Percentiles rank a stretch among this genome's conserved stretches.
Evolutionary conservation across 768 basidiomycete species (phyloP).

Genomic region (Mycena floridula): DNA sequence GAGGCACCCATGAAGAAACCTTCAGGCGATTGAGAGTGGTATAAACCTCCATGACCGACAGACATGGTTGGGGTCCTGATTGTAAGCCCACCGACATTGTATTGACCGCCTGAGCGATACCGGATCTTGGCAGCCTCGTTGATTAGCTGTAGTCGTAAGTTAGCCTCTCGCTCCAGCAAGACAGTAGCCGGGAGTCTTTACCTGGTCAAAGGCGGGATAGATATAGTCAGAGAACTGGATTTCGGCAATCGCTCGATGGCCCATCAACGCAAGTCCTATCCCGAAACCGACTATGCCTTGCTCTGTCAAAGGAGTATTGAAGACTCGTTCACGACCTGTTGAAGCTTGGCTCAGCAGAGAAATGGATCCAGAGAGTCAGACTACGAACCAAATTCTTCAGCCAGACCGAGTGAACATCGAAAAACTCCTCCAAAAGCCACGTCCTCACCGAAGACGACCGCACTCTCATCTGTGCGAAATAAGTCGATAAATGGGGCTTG

Average conservation of each 20-base stretch:
- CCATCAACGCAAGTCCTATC: slow-evolving; percentile 88
- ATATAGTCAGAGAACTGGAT: slow-evolving; percentile 92
- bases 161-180: too few species aligned
- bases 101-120: slow-evolving; percentile 83
- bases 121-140: slow-evolving; percentile 94
- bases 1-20: slow-evolving; percentile 90
- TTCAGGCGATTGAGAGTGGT: slow-evolving; percentile 94
- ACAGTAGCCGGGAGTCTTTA: slow-evolving; percentile 19
- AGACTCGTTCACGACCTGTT: slow-evolving; percentile 83
- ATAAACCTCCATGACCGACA: slow-evolving; percentile 89
- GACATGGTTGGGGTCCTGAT: slow-evolving; percentile 86
- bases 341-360: slow-evolving; percentile 5
- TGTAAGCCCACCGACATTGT: slow-evolving; percentile 76
- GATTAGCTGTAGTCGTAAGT: slow-evolving; percentile 68
- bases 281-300: slow-evolving; percentile 95
- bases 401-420: slow-evolving; percentile 88
- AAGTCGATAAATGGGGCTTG: too few species aligned
- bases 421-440: slow-evolving; percentile 95
- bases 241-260: slow-evolving; percentile 91
- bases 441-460: slow-evolving; percentile 88
- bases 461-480: too few species aligned
- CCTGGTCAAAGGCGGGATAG: slow-evolving; percentile 93
- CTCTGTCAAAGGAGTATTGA: slow-evolving; percentile 91
- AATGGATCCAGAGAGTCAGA: not conserved
- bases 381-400: slow-evolving; percentile 82